These are phyloP conservation scores for Lecanicillium sp. DNA, from an alignment of 2,329 filamentous ascomycete species.

Conservation along the genomic window DNA sequence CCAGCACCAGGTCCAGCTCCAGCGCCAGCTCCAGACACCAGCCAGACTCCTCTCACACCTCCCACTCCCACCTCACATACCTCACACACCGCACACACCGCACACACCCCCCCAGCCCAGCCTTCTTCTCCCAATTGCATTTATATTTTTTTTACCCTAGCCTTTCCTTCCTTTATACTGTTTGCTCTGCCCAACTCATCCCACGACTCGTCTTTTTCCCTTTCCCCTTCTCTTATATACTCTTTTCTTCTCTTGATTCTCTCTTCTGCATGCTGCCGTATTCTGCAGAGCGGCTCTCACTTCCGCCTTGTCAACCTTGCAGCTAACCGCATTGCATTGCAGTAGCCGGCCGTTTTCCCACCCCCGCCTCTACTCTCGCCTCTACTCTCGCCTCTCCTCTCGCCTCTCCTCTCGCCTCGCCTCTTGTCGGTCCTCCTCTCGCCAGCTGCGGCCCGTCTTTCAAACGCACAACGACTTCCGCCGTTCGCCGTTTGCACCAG, in stretches of 20 bases:
- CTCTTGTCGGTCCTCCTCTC: not conserved
- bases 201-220: conserved; percentile 10
- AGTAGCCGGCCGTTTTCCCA: conserved; percentile 22
- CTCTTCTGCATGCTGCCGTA: conserved; percentile 1
- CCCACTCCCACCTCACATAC: no score
- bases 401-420: conserved; percentile 6
- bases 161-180: not conserved
- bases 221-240: not conserved
- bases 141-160: conserved; percentile 3
- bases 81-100: not conserved
- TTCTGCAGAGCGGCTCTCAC: not conserved
- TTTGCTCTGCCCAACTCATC: conserved; percentile 5
- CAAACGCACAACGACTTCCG: not conserved
- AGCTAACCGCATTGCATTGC: conserved; percentile 28
- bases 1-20: no score
- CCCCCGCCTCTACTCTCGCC: not conserved
- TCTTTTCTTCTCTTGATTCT: conserved; percentile 3
- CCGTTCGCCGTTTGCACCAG: not conserved
- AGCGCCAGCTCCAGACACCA: no score
- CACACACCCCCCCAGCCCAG: not conserved
- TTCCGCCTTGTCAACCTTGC: conserved; percentile 22
- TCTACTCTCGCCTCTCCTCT: not conserved
- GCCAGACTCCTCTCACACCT: no score
- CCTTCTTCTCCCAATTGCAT: conserved; percentile 5
- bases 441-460: conserved; percentile 1